These are phyloP conservation scores for Rhytidhysteron rufulum DNA, from an alignment of 2,329 filamentous ascomycete species.

Conservation along the genomic window DNA sequence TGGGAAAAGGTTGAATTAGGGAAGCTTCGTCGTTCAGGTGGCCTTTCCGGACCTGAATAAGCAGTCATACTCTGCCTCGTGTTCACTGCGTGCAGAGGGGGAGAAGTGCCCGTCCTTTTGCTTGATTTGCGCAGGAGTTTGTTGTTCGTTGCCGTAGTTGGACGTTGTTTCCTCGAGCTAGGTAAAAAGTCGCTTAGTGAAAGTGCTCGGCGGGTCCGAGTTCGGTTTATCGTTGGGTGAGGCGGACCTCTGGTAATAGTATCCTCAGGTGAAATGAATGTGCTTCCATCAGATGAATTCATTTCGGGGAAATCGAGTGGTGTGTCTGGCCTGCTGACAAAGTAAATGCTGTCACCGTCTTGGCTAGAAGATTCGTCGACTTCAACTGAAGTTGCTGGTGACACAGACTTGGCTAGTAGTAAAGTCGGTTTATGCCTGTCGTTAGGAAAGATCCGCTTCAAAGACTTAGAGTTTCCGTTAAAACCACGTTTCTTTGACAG, in stretches of 20 bases:
- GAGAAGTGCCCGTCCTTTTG: slow-evolving; percentile 30
- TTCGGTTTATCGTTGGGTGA: slow-evolving; percentile 19
- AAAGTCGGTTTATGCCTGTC: slow-evolving; percentile 45
- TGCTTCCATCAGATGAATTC: slow-evolving; percentile 20
- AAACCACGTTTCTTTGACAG: slow-evolving; percentile 40
- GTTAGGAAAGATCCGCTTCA: slow-evolving; percentile 44
- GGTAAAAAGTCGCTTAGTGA: slow-evolving; percentile 46
- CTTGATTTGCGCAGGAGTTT: slow-evolving; percentile 26
- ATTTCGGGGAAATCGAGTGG: slow-evolving; percentile 30
- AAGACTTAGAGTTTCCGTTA: slow-evolving; percentile 31
- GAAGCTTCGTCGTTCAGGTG: slow-evolving; percentile 36
- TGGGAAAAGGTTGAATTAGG: slow-evolving; percentile 24
- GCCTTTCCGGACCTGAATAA: slow-evolving; percentile 29
- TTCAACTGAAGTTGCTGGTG: slow-evolving; percentile 25
- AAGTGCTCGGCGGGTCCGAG: slow-evolving; percentile 45
- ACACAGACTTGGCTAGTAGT: slow-evolving; percentile 42
- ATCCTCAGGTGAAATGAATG: slow-evolving; percentile 8
- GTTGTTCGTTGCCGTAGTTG: slow-evolving; percentile 21
- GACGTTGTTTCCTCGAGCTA: slow-evolving; percentile 34
- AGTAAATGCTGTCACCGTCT: slow-evolving; percentile 37
- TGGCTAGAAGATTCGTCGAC: slow-evolving; percentile 35
- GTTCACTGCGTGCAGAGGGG: slow-evolving; percentile 36
- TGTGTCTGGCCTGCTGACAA: slow-evolving; percentile 36
- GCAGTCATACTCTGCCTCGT: slow-evolving; percentile 32
- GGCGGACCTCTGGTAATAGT: slow-evolving; percentile 10